These are phyloP conservation scores for Elsinoe batatas DNA, from an alignment of 2,329 filamentous ascomycete genomes.

Conservation along the genomic window DNA sequence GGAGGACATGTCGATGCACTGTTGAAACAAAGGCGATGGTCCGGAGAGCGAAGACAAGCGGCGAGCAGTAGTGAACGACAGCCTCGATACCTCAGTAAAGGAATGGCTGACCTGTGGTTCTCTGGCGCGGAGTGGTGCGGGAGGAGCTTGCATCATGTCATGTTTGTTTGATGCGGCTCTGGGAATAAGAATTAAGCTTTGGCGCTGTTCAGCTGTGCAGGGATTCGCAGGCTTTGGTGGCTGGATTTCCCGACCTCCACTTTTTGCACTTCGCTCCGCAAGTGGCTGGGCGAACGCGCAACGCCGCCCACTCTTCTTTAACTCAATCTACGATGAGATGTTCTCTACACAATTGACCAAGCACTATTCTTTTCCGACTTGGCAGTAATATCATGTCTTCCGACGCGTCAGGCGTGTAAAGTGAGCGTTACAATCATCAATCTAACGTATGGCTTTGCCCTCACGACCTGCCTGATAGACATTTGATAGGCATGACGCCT, in stretches of 20 bases:
- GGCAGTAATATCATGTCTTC: neutral
- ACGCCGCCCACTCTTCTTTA: slow-evolving; percentile 1
- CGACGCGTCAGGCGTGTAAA: slow-evolving; percentile 3
- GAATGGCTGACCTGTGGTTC: neutral
- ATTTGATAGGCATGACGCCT: neutral
- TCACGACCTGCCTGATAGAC: neutral
- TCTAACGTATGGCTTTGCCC: neutral
- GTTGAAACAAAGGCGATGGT: neutral
- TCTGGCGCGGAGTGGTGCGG: neutral
- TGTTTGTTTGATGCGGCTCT: slow-evolving; percentile 12
- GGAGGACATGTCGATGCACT: neutral
- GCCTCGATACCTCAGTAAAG: slow-evolving; percentile 3
- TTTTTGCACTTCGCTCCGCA: neutral
- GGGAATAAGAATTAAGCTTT: slow-evolving; percentile 10
- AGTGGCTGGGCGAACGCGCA: slow-evolving; percentile 8
- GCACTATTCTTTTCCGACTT: neutral
- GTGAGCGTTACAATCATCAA: neutral
- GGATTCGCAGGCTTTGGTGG: neutral
- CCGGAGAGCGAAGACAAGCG: neutral
- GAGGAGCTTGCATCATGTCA: slow-evolving; percentile 5
- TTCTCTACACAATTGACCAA: neutral
- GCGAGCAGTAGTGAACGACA: neutral
- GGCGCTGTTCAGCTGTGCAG: slow-evolving; percentile 1
- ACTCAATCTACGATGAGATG: neutral
- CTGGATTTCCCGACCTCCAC: neutral